A percentile compares a stretch with the other conserved stretches of the same genome.
These are phyloP conservation scores for Capsicum pubescens DNA, from an alignment of 257 asterid genomes.

Conservation along the genomic window DNA sequence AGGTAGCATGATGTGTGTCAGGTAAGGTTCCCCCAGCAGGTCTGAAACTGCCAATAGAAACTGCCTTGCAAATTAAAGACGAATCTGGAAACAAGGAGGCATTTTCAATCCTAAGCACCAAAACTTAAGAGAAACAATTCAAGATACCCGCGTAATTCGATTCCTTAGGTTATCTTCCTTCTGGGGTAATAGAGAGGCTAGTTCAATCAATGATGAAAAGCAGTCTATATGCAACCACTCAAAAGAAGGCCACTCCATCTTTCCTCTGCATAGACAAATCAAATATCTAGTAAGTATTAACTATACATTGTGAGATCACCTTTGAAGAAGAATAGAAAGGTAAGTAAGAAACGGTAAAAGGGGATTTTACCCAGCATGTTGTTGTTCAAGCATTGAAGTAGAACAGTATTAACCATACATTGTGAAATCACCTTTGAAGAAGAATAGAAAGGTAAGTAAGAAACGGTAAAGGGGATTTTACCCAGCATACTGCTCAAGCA, in stretches of 20 bases:
- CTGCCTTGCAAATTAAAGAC: conserved; percentile 52
- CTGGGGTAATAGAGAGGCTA: conserved; percentile 84
- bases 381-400: conserved; percentile 59
- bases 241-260: conserved; percentile 84
- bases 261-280: conserved; percentile 63
- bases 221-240: conserved; percentile 90
- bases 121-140: conserved; percentile 31
- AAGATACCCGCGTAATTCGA: conserved; percentile 73
- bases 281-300: conserved; percentile 29
- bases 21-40: conserved; percentile 74
- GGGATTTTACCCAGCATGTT: conserved; percentile 28
- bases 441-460: background rate
- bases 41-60: conserved; percentile 73
- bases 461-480: conserved; percentile 37
- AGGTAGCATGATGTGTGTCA: conserved; percentile 86
- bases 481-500: conserved; percentile 84
- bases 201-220: conserved; percentile 80
- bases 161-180: conserved; percentile 91
- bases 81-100: conserved; percentile 21
- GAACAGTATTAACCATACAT: conserved; percentile 30
- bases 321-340: conserved; percentile 19
- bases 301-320: conserved; percentile 7
- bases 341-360: background rate
- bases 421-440: conserved; percentile 6
- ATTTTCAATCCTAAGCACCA: conserved; percentile 31